Evolutionary conservation across 331 rosid species (phyloP), one percentile per base, ranked within the genome.

Genomic region (Arachis monticola): DNA sequence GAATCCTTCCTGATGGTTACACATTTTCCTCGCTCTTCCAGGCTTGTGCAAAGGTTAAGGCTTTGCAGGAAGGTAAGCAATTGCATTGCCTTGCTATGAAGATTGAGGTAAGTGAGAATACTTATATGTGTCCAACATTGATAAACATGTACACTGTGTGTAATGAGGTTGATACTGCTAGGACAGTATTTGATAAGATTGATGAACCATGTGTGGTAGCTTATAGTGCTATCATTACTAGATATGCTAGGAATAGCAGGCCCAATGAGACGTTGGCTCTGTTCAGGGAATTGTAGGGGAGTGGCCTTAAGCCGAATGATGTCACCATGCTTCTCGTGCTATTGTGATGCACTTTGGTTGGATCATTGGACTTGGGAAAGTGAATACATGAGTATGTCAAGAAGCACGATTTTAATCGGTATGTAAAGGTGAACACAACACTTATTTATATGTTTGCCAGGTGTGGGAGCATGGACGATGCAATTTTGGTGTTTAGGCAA

Each of bases 361-460:
- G 98, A 48, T 86, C 96, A 1, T 73, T 90, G 63, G 90, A 89
- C 60, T 76, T 93, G 47, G 98, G 96, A 64, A 90, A 80, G 87
- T 93, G 98, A 97, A 80, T 89, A 41, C 90, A 93, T 76, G 98
- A 90, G 79, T 93, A 87, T 71, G 88, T 91, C 66, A 89, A 89
- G 87, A 93, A 87, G 80, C 80, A 87, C 8, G 82, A 86, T 64
- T 86, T 90, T 79, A 93, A 85, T 79, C 82, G 38, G 41, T 83
- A 77, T 74, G 93, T 93, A 8, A 93, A 93, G 76, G 98, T 93
- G 5, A 90, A 90, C 75, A 93, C 98, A 57, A 87, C 97, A 11
- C 89, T 93, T 51, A 82, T 93, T 32, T 97, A 93, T 72, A 90
- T 86, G 98, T 89, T 84, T 87, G 85, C 96, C 0, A 93, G 90